Conservation (phyloP, 2,329 filamentous ascomycete species). For the Samsoniella hepiali region DNA sequence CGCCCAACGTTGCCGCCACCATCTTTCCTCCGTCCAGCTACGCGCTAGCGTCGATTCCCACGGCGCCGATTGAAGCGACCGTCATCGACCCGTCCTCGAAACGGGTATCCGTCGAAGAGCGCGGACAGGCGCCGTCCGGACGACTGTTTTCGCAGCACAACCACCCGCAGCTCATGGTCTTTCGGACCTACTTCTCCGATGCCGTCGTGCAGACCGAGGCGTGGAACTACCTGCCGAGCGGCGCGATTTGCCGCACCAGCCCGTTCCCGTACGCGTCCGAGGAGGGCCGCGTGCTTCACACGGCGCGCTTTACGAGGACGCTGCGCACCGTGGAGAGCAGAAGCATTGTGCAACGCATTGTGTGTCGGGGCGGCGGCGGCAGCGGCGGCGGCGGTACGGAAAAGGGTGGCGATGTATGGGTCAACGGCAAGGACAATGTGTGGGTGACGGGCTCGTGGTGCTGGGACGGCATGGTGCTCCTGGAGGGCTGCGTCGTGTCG, state of each 20-base stretch:
- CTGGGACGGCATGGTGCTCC: conserved; percentile 62
- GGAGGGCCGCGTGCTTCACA: conserved; percentile 38
- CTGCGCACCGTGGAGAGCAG: conserved; percentile 49
- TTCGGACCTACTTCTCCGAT: conserved; percentile 35
- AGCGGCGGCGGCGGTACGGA: background rate
- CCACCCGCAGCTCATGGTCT: conserved; percentile 32
- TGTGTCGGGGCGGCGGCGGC: conserved; percentile 26
- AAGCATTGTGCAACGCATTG: conserved; percentile 44
- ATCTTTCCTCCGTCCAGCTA: conserved; percentile 44
- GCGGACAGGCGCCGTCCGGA: background rate
- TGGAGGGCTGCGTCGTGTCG: conserved; percentile 59
- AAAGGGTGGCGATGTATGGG: conserved; percentile 36
- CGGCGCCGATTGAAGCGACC: conserved; percentile 45
- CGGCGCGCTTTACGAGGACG: conserved; percentile 50
- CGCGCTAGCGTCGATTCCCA: conserved; percentile 44
- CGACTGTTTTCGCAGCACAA: conserved; percentile 19
- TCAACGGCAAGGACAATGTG: conserved; percentile 51
- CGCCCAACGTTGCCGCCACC: conserved; percentile 48
- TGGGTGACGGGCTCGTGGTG: conserved; percentile 60
- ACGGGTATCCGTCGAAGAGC: background rate
- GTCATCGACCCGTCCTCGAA: conserved; percentile 31
- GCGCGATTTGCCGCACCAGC: conserved; percentile 51
- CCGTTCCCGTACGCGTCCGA: conserved; percentile 39
- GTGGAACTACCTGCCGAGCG: conserved; percentile 48
- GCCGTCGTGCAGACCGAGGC: conserved; percentile 44